Evolutionary conservation across 306 rosid genomes (phyloP), one percentile per base, ranked within the genome.

Genomic region (Senna siamea): DNA sequence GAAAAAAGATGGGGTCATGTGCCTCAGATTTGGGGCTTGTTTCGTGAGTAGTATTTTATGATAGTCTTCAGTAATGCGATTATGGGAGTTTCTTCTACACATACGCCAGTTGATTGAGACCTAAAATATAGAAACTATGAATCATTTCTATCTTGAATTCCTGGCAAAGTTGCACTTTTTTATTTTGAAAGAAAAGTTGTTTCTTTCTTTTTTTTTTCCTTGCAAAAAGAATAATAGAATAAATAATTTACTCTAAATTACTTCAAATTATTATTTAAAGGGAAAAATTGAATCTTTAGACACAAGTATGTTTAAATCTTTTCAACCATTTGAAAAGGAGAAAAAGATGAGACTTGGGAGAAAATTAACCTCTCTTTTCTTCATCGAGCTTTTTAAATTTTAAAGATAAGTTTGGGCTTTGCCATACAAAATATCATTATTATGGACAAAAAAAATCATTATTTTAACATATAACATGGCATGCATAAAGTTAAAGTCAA

Each of bases 1-100:
- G 7, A 7, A 37, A 37, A 37, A 37, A 37, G 40, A 61, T 63
- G 75, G 76, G 72, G 13, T 75, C 84, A 80, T 74, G 88, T 85
- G 89, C 76, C 68, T 30, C 50, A 48, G 54, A 10, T 69, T 58
- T 68, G 54, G 64, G 73, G 20, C 28, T 46, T 66, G 46, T 75
- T 59, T 77, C 71, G 60, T 77, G 41, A 66, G 52, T 20, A 19
- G 50, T 4, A 53, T 50, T 76, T 9, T 66, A 48, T 60, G 10
- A 66, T 41, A 38, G 15, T 66, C 7, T 64, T 62, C 48, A 26
- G 30, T 26, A 26, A 26, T 26, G 30, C 30, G 2, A 26, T 26
- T 26, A 26, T 26, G 30, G 30, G 30, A 26, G 30, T 26, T 26
- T 26, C n/a, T n/a, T n/a, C n/a, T 62, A 69, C 5, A 60, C 40